Evolutionary conservation across 768 basidiomycete genomes (phyloP).

Genomic region (Kwoniella dejecticola): DNA sequence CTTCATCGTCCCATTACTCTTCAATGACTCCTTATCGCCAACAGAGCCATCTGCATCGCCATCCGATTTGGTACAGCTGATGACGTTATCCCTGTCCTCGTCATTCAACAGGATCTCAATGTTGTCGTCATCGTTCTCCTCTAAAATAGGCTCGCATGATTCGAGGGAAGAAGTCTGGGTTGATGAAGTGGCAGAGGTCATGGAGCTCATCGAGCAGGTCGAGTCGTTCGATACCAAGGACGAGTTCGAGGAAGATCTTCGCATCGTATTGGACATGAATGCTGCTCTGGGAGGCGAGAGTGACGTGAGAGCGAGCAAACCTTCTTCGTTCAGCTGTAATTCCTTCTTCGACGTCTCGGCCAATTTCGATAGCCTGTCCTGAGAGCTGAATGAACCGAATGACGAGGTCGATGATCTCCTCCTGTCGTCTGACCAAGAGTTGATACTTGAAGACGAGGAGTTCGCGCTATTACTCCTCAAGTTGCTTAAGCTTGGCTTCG

Average conservation of each 20-base stretch:
- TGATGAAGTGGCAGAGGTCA: conserved; percentile 25
- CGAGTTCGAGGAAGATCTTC: conserved; percentile 24
- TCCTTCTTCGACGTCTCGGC: conserved; percentile 36
- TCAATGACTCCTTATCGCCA: conserved; percentile 19
- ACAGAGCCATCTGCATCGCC: conserved; percentile 40
- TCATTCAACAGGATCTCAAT: conserved; percentile 9
- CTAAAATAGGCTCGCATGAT: conserved; percentile 22
- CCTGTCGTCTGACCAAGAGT: neutral
- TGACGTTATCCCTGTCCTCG: conserved; percentile 13
- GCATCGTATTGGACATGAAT: conserved; percentile 22
- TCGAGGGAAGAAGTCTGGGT: conserved; percentile 22
- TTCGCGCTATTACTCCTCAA: conserved; percentile 6
- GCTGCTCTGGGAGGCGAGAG: conserved; percentile 40
- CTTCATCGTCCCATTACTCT: neutral
- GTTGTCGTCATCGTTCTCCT: conserved; percentile 14
- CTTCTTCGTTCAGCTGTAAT: conserved; percentile 39
- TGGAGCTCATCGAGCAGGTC: conserved; percentile 12
- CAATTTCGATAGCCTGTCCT: conserved; percentile 30
- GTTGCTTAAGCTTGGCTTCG: conserved; percentile 1
- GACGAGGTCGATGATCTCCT: conserved; percentile 2
- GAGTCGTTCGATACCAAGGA: conserved; percentile 20
- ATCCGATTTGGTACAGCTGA: conserved; percentile 41
- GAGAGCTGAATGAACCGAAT: neutral
- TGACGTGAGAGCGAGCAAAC: conserved; percentile 28
- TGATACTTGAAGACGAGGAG: conserved; percentile 11